phyloP scores from a whole-genome alignment of 352 stramenopile species.

The Phytophthora rubi region DNA sequence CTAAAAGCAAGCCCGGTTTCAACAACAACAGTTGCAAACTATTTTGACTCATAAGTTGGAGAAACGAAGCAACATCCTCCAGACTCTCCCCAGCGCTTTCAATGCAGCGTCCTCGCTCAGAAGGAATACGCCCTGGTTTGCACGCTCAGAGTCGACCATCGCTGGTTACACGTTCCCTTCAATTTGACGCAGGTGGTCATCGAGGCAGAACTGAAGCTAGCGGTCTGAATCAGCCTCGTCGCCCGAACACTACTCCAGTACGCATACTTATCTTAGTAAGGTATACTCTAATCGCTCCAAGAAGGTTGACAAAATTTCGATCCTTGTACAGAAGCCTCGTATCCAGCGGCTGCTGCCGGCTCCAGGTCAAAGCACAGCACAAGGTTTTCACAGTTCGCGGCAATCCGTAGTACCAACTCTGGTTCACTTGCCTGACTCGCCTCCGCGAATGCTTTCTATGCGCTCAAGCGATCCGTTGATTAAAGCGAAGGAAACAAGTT shows the following conservation, averaged over 20 bases:
- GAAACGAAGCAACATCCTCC: neutral
- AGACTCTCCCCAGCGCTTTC: neutral
- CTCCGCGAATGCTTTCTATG: conserved; percentile 33
- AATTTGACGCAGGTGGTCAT: conserved; percentile 18
- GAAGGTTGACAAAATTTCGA: neutral
- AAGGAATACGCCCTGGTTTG: conserved; percentile 7
- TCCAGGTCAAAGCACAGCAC: conserved; percentile 31
- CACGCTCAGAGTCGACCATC: conserved; percentile 3
- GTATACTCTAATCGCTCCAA: too few relatives aligned
- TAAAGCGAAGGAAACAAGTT: neutral
- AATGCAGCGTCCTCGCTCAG: conserved; percentile 31
- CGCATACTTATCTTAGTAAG: neutral
- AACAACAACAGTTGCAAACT: neutral
- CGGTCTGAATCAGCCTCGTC: conserved; percentile 23
- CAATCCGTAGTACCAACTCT: conserved; percentile 40
- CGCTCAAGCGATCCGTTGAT: neutral
- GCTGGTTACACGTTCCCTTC: conserved; percentile 26
- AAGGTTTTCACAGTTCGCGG: conserved; percentile 7
- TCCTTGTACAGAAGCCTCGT: conserved; percentile 44
- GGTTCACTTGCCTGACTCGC: conserved; percentile 63
- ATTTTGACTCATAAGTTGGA: neutral
- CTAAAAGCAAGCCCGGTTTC: too few relatives aligned
- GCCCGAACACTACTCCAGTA: conserved; percentile 52
- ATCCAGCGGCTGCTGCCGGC: conserved; percentile 44
- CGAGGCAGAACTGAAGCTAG: neutral